A percentile compares a stretch with the other conserved stretches of the same genome.
phyloP scores from a whole-genome alignment of 352 stramenopile genomes.

The Phytophthora tentaculata region DNA sequence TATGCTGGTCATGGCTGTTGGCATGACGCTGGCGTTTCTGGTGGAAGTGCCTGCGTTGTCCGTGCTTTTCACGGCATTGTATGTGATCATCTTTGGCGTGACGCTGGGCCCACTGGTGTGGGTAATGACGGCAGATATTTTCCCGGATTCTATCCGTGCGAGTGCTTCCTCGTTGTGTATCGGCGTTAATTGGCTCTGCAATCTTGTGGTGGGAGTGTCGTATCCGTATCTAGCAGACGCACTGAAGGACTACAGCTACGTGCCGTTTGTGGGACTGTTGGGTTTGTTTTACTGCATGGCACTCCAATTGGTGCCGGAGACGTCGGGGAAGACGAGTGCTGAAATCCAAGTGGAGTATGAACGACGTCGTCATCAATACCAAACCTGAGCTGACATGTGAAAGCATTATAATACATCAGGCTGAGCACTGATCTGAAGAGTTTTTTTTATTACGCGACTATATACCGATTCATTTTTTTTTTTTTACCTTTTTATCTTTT shows the following conservation, averaged over 20 bases:
- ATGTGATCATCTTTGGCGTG: constrained; percentile 43
- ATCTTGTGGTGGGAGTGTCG: constrained; percentile 57
- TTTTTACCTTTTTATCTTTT: too few species aligned
- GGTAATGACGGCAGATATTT: constrained; percentile 35
- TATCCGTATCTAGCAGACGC: constrained; percentile 62
- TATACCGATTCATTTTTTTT: too few species aligned
- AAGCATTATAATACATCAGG: too few species aligned
- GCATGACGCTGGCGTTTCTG: constrained; percentile 56
- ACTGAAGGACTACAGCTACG: constrained; percentile 43
- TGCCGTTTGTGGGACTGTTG: constrained; percentile 57
- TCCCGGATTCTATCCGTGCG: constrained; percentile 28
- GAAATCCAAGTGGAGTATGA: constrained; percentile 60
- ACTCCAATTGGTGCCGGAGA: constrained; percentile 60
- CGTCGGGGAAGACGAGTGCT: constrained; percentile 60
- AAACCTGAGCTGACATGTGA: not conserved
- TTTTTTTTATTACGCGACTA: too few species aligned
- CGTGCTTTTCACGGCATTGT: constrained; percentile 49
- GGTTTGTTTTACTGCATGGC: constrained; percentile 49
- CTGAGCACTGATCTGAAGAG: too few species aligned
- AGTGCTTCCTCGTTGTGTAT: constrained; percentile 31
- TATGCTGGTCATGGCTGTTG: constrained; percentile 53
- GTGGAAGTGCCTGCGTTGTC: constrained; percentile 55
- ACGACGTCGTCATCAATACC: not conserved
- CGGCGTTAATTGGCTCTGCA: constrained; percentile 58
- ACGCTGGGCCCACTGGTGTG: constrained; percentile 28